Base-by-base conservation (phyloP, 139 green algal genomes). In the Micractinium sp. region DNA sequence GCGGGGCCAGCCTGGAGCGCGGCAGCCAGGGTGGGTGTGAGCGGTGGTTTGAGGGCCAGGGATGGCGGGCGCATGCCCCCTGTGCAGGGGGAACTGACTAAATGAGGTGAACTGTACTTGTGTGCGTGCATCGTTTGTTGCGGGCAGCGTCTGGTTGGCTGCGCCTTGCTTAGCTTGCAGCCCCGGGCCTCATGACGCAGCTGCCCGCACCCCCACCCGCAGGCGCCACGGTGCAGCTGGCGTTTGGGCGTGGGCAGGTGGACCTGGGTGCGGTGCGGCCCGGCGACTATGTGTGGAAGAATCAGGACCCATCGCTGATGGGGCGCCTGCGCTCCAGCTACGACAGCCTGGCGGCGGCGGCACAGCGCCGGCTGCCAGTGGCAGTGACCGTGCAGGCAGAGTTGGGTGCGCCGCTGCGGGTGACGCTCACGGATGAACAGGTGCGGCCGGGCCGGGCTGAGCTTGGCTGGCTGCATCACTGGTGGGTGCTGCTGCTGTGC, bases 201-300 rank as follows among this genome's bases (percentile, higher is more conserved):
- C 80, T 85, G 80, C 31, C 12, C 67, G 20, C 47, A 75, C 53
- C 53, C 80, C 74, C 75, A 35, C 35, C 35, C 74, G 80, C 73
- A 47, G 89, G 90, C 25, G 35, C 74, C 2, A 39, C 56, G 1
- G 92, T 95, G 63, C 81, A 83, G 69, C 77, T 96, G 12, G 81
- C 87, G 23, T 93, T 95, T 91, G 93, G 91, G 27, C 81, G 41
- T 0, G 88, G 90, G 0, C 90, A 93, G 73, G 35, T 96, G 56
- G 87, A 92, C 76, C 22, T 78, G 1, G 22, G 66, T 0, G 38
- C 35, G 0, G 27, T 93, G 53, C 74, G 38, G n/a, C 41, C 86
- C 0, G 94, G 95, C 7, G 85, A 96, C 76, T 76, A 96, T 56
- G 93, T 97, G 63, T 98, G 96, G 95, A 88, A 92, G 66, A 97